phyloP scores from a whole-genome alignment of 768 basidiomycete species.

The Rossbeevera mucosa region DNA sequence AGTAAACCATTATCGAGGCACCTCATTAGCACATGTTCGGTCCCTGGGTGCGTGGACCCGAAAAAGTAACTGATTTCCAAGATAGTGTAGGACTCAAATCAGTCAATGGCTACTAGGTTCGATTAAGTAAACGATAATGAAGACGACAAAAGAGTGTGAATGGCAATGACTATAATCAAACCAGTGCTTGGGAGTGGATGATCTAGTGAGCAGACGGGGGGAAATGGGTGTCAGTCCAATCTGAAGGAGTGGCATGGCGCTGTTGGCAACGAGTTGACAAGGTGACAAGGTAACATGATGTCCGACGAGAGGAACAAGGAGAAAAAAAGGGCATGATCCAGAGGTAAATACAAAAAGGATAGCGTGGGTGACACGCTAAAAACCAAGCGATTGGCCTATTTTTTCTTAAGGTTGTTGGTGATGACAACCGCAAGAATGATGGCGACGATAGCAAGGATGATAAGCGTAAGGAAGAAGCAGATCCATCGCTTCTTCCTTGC shows the following conservation, averaged over 20 bases:
- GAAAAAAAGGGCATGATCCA: background rate
- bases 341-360: background rate
- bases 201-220: slow-evolving; percentile 13
- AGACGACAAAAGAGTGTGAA: slow-evolving; percentile 13
- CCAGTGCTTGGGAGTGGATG: background rate
- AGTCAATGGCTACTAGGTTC: slow-evolving; percentile 22
- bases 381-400: slow-evolving; percentile 15
- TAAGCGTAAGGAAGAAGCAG: slow-evolving; percentile 74
- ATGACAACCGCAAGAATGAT: slow-evolving; percentile 58
- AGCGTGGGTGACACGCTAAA: background rate
- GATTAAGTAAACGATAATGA: slow-evolving; percentile 27
- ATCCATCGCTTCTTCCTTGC: slow-evolving; percentile 98
- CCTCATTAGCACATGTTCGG: background rate
- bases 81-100: slow-evolving; percentile 11
- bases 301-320: slow-evolving; percentile 8
- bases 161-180: background rate
- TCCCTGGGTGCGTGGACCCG: background rate
- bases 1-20: background rate
- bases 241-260: slow-evolving; percentile 19
- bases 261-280: slow-evolving; percentile 4
- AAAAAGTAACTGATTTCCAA: slow-evolving; percentile 6
- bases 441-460: slow-evolving; percentile 64
- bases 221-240: slow-evolving; percentile 13
- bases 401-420: slow-evolving; percentile 40
- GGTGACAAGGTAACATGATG: background rate